Evolutionary conservation across 179 eudicot genomes (phyloP), one percentile per base, ranked within the genome.

Genomic region (Patellifolia procumbens): DNA sequence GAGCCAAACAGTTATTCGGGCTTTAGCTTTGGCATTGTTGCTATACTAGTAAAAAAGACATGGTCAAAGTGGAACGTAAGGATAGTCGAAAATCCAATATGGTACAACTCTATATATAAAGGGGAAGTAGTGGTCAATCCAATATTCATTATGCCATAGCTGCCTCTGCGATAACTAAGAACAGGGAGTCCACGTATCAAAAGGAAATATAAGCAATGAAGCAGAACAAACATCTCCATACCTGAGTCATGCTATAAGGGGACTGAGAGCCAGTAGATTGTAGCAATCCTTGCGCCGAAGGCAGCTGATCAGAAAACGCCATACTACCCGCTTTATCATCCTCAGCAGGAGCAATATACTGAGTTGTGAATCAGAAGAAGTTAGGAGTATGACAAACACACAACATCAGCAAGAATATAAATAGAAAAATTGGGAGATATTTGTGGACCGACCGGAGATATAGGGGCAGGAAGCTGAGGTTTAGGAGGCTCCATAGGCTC

Each of bases 341-440:
- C 81, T 93, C 98, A 32, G 89, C 64, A 86, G 88, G 81, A 58
- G 87, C 82, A 80, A 83, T 85, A 89, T 84, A 92, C 98, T 93
- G 83, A 59, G 66, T 63, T 24, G 20, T 13, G 49, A 72, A 52
- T 71, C n/a, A 74, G 9, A 68, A 37, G 0, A 66, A 9, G 56
- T 77, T 13, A 75, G 32, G 20, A 68, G 34, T 43, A 20, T 39
- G 56, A 20, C 34, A 39, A 45, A 75, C 31, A 12, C 16, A 29
- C 12, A 4, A 43, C 34, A 46, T 43, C 56, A 59, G 46, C 31
- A 69, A 1, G 31, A 48, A 68, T 66, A 16, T 8, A 10, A 65
- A 49, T 49, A 20, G 53, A 49, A 13, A 48, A 29, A 2, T 2
- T 13, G 15, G 45, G 5, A 43, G 61, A 19, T 72, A 34, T 64